A percentile compares a stretch with the other conserved stretches of the same genome.
Conservation (phyloP, 148 eudicot species). For the Rhododendron kiyosumense region DNA sequence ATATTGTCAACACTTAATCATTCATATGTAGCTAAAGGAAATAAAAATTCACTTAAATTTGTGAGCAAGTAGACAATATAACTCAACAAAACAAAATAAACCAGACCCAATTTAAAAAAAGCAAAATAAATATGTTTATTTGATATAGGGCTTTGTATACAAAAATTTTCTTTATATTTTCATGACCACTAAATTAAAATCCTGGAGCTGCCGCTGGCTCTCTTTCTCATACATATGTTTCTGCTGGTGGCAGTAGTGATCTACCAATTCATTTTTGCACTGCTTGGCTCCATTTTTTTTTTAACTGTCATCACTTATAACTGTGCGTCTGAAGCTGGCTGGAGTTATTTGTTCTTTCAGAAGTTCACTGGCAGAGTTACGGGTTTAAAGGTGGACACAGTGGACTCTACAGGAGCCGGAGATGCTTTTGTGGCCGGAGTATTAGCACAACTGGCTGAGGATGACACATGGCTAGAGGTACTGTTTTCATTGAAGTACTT, state of each 20-base stretch:
- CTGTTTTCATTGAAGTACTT: not conserved
- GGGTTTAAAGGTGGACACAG: constrained; percentile 72
- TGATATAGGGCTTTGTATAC: not conserved
- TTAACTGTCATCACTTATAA: not conserved
- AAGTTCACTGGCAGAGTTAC: constrained; percentile 76
- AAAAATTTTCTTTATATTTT: too few species aligned
- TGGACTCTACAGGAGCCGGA: constrained; percentile 97
- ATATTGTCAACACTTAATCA: not conserved
- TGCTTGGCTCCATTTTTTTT: not conserved
- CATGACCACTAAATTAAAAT: not conserved
- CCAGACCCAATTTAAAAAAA: not conserved
- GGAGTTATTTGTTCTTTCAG: constrained; percentile 32
- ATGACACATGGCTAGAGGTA: constrained; percentile 74
- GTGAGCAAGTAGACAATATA: not conserved
- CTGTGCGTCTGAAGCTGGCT: constrained; percentile 8
- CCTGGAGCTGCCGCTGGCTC: not conserved
- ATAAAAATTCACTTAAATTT: not conserved
- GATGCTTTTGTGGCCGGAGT: constrained; percentile 97
- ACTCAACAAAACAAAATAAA: not conserved
- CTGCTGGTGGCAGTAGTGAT: not conserved
- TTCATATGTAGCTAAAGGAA: not conserved
- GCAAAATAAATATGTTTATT: not conserved
- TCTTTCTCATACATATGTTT: not conserved
- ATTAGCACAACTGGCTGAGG: constrained; percentile 64
- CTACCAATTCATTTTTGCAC: not conserved